Conservation (phyloP, 768 basidiomycete species). For the Kwoniella botswanensis region DNA sequence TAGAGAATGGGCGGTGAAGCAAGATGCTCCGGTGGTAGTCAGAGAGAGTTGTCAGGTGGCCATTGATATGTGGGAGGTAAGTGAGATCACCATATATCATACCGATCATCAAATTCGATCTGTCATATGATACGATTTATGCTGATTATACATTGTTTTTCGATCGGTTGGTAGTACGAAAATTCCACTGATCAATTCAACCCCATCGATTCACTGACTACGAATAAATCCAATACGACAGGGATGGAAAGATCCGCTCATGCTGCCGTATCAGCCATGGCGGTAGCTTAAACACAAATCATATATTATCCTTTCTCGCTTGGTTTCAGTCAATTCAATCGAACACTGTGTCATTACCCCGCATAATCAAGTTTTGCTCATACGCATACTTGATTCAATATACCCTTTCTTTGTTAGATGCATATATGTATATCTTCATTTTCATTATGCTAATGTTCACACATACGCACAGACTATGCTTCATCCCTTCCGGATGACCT, state of each 20-base stretch:
- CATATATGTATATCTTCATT: neutral
- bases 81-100: slow-evolving; percentile 3
- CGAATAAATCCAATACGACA: slow-evolving; percentile 37
- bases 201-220: slow-evolving; percentile 39
- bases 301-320: neutral
- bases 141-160: neutral
- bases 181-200: slow-evolving; percentile 54
- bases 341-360: neutral
- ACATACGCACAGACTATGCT: too few species aligned
- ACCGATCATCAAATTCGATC: too few species aligned
- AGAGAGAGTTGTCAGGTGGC: slow-evolving; percentile 95
- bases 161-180: slow-evolving; percentile 37
- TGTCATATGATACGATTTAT: too few species aligned
- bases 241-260: slow-evolving; percentile 52
- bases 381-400: neutral
- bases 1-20: slow-evolving; percentile 77
- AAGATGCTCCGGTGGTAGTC: slow-evolving; percentile 85
- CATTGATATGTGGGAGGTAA: slow-evolving; percentile 85
- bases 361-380: neutral
- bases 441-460: too few species aligned
- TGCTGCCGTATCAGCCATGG: slow-evolving; percentile 40
- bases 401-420: neutral
- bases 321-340: too few species aligned
- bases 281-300: slow-evolving; percentile 14
- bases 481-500: too few species aligned